phyloP scores from a whole-genome alignment of 768 basidiomycete genomes.

The Kwoniella botswanensis region DNA sequence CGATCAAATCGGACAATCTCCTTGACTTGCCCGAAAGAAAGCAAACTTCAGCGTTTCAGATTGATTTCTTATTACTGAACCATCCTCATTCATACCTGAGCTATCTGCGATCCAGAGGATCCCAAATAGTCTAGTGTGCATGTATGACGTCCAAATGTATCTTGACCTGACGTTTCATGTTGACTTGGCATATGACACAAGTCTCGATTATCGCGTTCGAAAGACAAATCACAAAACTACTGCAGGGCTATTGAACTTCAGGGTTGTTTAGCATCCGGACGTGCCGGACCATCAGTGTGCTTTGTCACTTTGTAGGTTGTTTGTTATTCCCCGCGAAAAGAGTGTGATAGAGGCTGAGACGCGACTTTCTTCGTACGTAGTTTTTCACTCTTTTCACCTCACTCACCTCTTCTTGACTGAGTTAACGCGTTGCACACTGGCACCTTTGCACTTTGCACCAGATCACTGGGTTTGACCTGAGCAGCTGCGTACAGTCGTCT shows the following conservation, averaged over 20 bases:
- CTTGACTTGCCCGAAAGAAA: too few species aligned
- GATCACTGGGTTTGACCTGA: slow-evolving; percentile 9
- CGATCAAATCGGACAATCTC: too few species aligned
- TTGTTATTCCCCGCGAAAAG: background rate
- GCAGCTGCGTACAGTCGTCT: too few species aligned
- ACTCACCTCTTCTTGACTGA: background rate
- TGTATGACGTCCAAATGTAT: background rate
- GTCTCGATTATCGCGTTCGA: background rate
- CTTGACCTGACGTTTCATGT: background rate
- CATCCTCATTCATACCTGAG: too few species aligned
- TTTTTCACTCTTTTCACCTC: background rate
- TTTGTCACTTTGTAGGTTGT: background rate
- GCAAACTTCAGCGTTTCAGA: too few species aligned
- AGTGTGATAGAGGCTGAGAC: background rate
- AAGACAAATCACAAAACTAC: too few species aligned
- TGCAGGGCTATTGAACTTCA: background rate
- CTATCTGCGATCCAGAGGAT: too few species aligned
- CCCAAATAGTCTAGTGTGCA: too few species aligned
- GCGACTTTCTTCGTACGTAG: slow-evolving; percentile 7
- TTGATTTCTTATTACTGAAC: too few species aligned
- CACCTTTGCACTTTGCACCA: background rate
- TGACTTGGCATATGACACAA: too few species aligned
- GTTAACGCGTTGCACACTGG: too few species aligned
- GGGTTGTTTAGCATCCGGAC: background rate
- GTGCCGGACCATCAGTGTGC: background rate